Evolutionary conservation across 176 grass and related monocot species (phyloP).

Genomic region (Oryza officinalis): DNA sequence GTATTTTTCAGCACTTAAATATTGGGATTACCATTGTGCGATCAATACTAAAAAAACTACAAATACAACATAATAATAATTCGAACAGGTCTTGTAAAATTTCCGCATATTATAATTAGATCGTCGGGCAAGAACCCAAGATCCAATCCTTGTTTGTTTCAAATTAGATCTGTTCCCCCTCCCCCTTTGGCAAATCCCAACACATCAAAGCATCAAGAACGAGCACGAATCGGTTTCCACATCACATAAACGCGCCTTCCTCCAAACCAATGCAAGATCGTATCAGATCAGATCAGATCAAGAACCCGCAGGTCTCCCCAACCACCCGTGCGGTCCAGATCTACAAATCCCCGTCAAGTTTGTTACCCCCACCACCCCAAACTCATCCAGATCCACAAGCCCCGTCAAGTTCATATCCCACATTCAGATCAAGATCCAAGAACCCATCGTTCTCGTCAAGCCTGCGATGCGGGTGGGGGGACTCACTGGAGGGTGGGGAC

Average conservation of each 20-base stretch:
- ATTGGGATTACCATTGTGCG: neutral
- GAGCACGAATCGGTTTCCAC: neutral
- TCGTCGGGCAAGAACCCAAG: conserved; percentile 3
- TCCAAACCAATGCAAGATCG: too few relatives aligned
- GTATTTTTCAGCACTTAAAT: too few relatives aligned
- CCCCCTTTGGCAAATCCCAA: neutral
- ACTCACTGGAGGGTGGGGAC: conserved; percentile 81
- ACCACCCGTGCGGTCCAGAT: neutral
- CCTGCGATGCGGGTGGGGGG: neutral
- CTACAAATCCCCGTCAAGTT: neutral
- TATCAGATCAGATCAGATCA: neutral
- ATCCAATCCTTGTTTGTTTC: neutral
- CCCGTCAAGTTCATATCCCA: neutral
- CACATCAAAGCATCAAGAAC: neutral
- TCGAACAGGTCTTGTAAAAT: neutral
- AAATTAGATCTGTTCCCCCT: neutral
- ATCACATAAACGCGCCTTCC: too few relatives aligned
- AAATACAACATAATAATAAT: neutral
- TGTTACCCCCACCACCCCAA: neutral
- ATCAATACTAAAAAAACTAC: neutral
- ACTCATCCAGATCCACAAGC: neutral
- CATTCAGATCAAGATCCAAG: neutral
- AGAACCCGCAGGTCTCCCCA: neutral
- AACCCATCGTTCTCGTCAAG: neutral
- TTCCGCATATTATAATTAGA: neutral